Conservation (phyloP, 1,139 yeast genomes). For the Eremothecium sinecaudum region DNA sequence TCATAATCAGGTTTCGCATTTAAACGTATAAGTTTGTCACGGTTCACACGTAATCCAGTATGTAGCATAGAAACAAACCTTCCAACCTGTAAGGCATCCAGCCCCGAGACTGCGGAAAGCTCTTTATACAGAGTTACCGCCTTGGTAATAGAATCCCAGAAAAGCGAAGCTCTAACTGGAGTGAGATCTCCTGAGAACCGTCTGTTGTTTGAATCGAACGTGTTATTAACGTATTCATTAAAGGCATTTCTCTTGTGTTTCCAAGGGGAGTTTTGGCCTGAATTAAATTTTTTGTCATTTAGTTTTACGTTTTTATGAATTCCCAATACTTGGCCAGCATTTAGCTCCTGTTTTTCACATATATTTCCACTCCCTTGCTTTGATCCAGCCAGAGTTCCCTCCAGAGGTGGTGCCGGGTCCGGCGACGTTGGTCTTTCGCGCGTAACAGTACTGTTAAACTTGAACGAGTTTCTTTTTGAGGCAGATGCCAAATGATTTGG, state of each 20-base stretch:
- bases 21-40: conserved; percentile 41
- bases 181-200: conserved; percentile 14
- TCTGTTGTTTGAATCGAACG: conserved; percentile 24
- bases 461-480: conserved; percentile 15
- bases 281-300: conserved; percentile 20
- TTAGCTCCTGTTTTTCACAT: conserved; percentile 9
- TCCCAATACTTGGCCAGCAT: conserved; percentile 18
- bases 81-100: conserved; percentile 37
- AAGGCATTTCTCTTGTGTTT: conserved; percentile 36
- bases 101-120: conserved; percentile 37
- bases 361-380: background rate
- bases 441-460: conserved; percentile 20
- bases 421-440: conserved; percentile 15
- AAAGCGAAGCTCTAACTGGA: conserved; percentile 26
- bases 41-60: conserved; percentile 42
- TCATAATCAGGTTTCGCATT: conserved; percentile 48
- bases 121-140: conserved; percentile 41
- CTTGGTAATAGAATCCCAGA: conserved; percentile 40
- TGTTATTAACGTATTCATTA: conserved; percentile 39
- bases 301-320: conserved; percentile 17
- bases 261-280: conserved; percentile 35
- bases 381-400: background rate
- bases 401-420: conserved; percentile 9
- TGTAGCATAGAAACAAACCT: conserved; percentile 40
- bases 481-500: conserved; percentile 22